A percentile compares a stretch with the other conserved stretches of the same genome.
Evolutionary conservation across 352 stramenopile genomes (phyloP).

Genomic region (Phytophthora cryptogea): DNA sequence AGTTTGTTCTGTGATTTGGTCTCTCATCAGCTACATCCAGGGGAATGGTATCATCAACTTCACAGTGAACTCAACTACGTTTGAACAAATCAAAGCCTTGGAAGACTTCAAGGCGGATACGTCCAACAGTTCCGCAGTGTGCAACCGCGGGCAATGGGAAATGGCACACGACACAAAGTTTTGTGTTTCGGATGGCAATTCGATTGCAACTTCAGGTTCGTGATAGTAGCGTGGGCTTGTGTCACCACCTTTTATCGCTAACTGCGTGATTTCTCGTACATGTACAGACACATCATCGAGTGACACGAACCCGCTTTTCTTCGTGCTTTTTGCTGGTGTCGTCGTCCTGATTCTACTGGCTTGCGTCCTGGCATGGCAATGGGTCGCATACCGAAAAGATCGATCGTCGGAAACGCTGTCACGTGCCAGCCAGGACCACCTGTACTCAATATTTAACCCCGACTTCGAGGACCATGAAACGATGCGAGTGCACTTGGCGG

Average conservation of each 20-base stretch:
- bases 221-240: neutral
- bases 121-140: slow-evolving; percentile 8
- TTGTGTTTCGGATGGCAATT: slow-evolving; percentile 25
- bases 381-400: slow-evolving; percentile 21
- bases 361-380: slow-evolving; percentile 27
- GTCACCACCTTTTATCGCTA: neutral
- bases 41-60: slow-evolving; percentile 35
- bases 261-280: neutral
- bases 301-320: slow-evolving; percentile 21
- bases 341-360: slow-evolving; percentile 38
- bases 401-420: slow-evolving; percentile 18
- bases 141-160: slow-evolving; percentile 28
- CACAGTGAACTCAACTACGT: slow-evolving; percentile 25
- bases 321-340: slow-evolving; percentile 25
- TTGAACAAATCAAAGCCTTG: slow-evolving; percentile 25
- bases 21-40: slow-evolving; percentile 28
- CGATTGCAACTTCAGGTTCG: slow-evolving; percentile 14
- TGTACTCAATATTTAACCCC: slow-evolving; percentile 29
- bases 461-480: slow-evolving; percentile 33
- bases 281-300: slow-evolving; percentile 10
- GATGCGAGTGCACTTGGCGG: slow-evolving; percentile 30
- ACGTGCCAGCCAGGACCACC: slow-evolving; percentile 4
- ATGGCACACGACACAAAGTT: slow-evolving; percentile 27
- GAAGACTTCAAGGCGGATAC: slow-evolving; percentile 30
- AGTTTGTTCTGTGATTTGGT: neutral